A percentile compares a stretch with the other conserved stretches of the same genome.
These are phyloP conservation scores for Dissophora ornata DNA, from an alignment of 192 early-diverging fungal species.

Conservation along the genomic window DNA sequence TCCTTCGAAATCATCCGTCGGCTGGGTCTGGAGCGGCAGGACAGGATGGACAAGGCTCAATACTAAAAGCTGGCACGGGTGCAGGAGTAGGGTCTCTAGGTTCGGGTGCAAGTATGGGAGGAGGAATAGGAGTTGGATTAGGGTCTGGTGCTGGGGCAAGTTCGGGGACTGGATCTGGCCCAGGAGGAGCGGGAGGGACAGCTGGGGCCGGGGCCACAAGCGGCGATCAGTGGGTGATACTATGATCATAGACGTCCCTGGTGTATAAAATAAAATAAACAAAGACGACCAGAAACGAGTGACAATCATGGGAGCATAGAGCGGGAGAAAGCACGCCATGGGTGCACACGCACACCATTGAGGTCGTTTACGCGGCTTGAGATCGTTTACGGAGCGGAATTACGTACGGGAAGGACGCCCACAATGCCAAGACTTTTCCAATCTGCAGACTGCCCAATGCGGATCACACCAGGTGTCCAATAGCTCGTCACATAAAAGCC, in stretches of 20 bases:
- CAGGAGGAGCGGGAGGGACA: background rate
- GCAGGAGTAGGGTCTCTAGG: background rate
- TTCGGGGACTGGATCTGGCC: background rate
- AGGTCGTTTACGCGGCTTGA: too few species aligned
- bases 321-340: too few species aligned
- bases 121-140: conserved; percentile 1
- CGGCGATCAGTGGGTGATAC: conserved; percentile 4
- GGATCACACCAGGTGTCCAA: too few species aligned
- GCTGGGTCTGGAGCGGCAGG: background rate
- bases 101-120: background rate
- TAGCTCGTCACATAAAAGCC: too few species aligned
- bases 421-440: too few species aligned
- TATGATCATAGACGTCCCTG: background rate
- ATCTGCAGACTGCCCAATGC: too few species aligned
- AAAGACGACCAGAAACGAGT: too few species aligned
- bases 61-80: conserved; percentile 5
- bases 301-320: too few species aligned
- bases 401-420: too few species aligned
- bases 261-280: too few species aligned
- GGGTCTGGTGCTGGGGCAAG: background rate
- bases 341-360: too few species aligned
- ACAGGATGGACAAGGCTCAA: conserved; percentile 7
- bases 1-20: conserved; percentile 29
- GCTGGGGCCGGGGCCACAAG: background rate
- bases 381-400: too few species aligned